A percentile compares a stretch with the other conserved stretches of the same genome.
These are phyloP conservation scores for Malassezia sp. DNA, from an alignment of 1,284 basidiomycete species.

Conservation along the genomic window DNA sequence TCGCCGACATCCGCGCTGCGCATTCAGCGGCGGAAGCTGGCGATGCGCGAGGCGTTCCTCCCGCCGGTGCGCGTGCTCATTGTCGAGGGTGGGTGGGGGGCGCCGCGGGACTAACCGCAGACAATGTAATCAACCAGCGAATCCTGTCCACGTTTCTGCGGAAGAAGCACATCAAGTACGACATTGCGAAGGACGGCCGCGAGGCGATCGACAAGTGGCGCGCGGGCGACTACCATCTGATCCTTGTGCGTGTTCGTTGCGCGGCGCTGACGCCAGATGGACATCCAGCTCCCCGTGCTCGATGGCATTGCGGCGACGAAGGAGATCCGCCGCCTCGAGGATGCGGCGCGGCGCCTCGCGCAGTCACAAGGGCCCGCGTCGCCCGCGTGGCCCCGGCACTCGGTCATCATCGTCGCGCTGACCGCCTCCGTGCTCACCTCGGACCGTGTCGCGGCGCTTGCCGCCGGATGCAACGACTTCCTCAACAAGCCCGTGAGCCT, in stretches of 20 bases:
- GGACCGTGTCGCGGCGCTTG: constrained; percentile 87
- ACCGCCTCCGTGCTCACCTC: constrained; percentile 84
- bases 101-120: too few species aligned
- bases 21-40: constrained; percentile 25
- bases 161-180: constrained; percentile 89
- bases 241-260: too few species aligned
- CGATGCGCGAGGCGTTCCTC: constrained; percentile 33
- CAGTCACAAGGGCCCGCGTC: constrained; percentile 20
- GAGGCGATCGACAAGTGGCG: constrained; percentile 95
- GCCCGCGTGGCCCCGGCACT: constrained; percentile 70
- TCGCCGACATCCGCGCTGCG: background rate
- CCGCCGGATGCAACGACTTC: constrained; percentile 97
- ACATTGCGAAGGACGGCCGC: constrained; percentile 83
- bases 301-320: constrained; percentile 95
- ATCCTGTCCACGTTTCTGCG: constrained; percentile 92
- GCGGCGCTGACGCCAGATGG: too few species aligned
- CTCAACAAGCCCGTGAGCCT: constrained; percentile 92
- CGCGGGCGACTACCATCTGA: constrained; percentile 84
- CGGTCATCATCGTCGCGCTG: constrained; percentile 95
- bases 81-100: too few species aligned
- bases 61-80: constrained; percentile 45
- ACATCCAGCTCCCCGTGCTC: constrained; percentile 98
- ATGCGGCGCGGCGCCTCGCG: constrained; percentile 45
- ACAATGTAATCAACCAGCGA: constrained; percentile 96
- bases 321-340: constrained; percentile 80